Percentiles rank a stretch among this genome's conserved stretches.
phyloP scores from a whole-genome alignment of 192 early-diverging fungal genomes.

The Oehlia diaphana region DNA sequence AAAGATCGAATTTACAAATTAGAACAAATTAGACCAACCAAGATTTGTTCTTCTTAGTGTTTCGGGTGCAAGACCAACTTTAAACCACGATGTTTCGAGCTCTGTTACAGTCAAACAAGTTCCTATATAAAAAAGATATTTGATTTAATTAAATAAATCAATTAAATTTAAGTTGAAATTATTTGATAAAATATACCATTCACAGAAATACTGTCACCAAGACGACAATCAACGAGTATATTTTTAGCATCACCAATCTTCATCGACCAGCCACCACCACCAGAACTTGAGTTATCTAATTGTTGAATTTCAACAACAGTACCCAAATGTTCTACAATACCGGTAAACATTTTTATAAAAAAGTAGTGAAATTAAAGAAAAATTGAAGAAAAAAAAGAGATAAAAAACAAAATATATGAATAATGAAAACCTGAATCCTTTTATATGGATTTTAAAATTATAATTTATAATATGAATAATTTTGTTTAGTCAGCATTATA shows the following conservation, averaged over 20 bases:
- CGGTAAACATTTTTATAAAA: constrained; percentile 83
- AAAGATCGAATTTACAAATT: neutral
- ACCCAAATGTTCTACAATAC: constrained; percentile 94
- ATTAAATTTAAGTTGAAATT: neutral
- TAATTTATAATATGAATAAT: too few relatives aligned
- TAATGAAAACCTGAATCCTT: too few relatives aligned
- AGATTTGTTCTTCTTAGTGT: constrained; percentile 92
- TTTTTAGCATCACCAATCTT: constrained; percentile 67
- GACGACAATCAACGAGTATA: constrained; percentile 80
- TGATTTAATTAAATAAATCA: neutral
- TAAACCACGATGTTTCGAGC: constrained; percentile 79
- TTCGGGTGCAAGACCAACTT: constrained; percentile 92
- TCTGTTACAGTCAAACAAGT: constrained; percentile 97
- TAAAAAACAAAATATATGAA: too few relatives aligned
- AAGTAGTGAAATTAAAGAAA: too few relatives aligned
- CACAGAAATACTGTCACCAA: constrained; percentile 93
- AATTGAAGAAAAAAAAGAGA: too few relatives aligned
- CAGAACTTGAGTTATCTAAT: constrained; percentile 72
- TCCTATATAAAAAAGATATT: constrained; percentile 45
- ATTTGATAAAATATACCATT: constrained; percentile 61
- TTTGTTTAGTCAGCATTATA: too few relatives aligned
- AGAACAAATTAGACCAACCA: constrained; percentile 43
- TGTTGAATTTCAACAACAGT: constrained; percentile 63
- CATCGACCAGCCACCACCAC: constrained; percentile 87
- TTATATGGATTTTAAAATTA: too few relatives aligned